A percentile compares a stretch with the other conserved stretches of the same genome.
Conservation (phyloP, 176 grass and related monocot species). For the Poa pratensis region DNA sequence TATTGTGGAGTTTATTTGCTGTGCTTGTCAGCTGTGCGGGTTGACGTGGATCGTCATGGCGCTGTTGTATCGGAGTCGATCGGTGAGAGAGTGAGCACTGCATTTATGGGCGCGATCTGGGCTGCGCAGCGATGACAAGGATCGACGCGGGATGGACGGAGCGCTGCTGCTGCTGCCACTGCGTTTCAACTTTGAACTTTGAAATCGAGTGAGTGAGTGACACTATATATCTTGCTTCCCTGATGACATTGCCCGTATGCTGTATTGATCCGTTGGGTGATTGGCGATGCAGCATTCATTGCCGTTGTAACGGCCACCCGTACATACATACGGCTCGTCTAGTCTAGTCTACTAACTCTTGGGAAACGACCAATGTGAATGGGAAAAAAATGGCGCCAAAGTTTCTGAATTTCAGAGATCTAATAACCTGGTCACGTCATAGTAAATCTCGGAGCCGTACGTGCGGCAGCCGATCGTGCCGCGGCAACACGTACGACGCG, state of each 20-base stretch:
- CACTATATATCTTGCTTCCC: no score
- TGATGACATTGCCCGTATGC: neutral
- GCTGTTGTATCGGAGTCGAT: neutral
- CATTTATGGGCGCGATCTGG: constrained; percentile 8
- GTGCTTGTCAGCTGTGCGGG: neutral
- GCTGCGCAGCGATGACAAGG: neutral
- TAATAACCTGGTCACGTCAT: neutral
- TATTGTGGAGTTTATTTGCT: constrained; percentile 40
- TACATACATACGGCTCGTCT: neutral
- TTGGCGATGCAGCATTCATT: neutral
- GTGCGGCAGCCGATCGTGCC: neutral
- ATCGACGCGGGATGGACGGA: neutral
- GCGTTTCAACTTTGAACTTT: neutral
- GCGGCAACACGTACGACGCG: neutral
- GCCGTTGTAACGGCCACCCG: neutral
- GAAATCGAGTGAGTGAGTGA: no score
- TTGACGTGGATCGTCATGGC: neutral
- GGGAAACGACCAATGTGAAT: neutral
- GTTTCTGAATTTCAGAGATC: neutral
- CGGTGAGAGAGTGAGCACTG: neutral
- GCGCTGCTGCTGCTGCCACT: no score
- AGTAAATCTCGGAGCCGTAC: neutral
- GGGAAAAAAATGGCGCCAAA: neutral
- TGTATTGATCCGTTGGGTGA: neutral
- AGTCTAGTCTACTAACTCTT: neutral